Evolutionary conservation across 306 rosid species (phyloP).

Genomic region (Fragaria vesca): DNA sequence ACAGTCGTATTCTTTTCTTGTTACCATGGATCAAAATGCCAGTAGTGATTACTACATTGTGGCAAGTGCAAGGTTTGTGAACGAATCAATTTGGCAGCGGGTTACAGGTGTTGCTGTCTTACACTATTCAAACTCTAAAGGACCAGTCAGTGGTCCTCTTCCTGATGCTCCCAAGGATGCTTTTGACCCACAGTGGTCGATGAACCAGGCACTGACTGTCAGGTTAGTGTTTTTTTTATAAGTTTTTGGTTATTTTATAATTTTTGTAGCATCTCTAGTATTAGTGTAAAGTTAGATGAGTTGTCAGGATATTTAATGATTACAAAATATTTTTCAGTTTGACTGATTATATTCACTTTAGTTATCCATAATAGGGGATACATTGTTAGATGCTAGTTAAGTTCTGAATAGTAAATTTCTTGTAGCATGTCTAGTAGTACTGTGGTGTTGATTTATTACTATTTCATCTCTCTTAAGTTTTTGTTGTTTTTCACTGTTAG

Average conservation of each 20-base stretch:
- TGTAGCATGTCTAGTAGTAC: background rate
- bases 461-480: constrained; percentile 8
- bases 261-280: background rate
- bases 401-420: background rate
- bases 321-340: background rate
- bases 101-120: constrained; percentile 88
- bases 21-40: constrained; percentile 82
- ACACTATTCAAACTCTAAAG: constrained; percentile 75
- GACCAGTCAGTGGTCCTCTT: constrained; percentile 73
- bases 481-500: constrained; percentile 34
- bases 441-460: background rate
- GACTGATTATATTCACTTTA: background rate
- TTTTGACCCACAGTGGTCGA: constrained; percentile 51
- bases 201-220: constrained; percentile 77
- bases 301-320: background rate
- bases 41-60: constrained; percentile 87
- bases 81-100: constrained; percentile 76
- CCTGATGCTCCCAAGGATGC: constrained; percentile 75
- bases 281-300: background rate
- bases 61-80: constrained; percentile 93
- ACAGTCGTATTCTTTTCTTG: constrained; percentile 78
- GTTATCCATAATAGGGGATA: background rate
- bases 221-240: constrained; percentile 48
- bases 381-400: background rate
- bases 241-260: constrained; percentile 6